These are phyloP conservation scores for Penicillium sclerotiorum DNA, from an alignment of 2,329 filamentous ascomycete genomes.

Conservation along the genomic window DNA sequence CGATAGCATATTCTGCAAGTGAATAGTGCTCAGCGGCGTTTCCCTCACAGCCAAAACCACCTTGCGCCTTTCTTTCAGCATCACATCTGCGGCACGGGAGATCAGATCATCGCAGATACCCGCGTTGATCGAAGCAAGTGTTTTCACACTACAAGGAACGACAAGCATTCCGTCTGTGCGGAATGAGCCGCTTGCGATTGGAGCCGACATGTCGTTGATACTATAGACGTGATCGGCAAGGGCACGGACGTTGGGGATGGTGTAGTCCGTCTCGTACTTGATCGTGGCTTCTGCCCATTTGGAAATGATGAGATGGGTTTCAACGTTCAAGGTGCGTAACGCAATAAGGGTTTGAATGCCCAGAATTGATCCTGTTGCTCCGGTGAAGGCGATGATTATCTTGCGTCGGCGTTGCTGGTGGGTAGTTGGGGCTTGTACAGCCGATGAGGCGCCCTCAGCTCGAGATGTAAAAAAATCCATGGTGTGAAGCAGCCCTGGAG, in stretches of 20 bases:
- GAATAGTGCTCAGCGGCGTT: slow-evolving; percentile 46
- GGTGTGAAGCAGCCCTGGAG: not conserved
- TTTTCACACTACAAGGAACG: slow-evolving; percentile 50
- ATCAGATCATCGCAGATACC: slow-evolving; percentile 41
- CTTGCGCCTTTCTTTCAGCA: slow-evolving; percentile 43
- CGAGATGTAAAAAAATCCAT: not conserved
- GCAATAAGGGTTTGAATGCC: slow-evolving; percentile 33
- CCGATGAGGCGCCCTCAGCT: not conserved
- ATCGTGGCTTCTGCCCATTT: slow-evolving; percentile 50
- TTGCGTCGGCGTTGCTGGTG: not conserved
- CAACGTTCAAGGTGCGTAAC: slow-evolving; percentile 43
- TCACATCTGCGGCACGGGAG: slow-evolving; percentile 45
- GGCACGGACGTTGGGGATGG: slow-evolving; percentile 29
- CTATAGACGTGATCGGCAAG: slow-evolving; percentile 41
- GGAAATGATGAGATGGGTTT: slow-evolving; percentile 49
- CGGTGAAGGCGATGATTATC: slow-evolving; percentile 49
- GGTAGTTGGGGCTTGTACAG: not conserved
- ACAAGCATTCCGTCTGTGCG: slow-evolving; percentile 47
- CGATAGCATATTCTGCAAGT: slow-evolving; percentile 45
- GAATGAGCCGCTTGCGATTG: slow-evolving; percentile 47
- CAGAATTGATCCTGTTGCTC: slow-evolving; percentile 48
- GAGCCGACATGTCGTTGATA: slow-evolving; percentile 43
- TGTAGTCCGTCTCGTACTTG: slow-evolving; percentile 46
- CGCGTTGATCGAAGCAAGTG: slow-evolving; percentile 35
- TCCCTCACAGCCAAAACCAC: slow-evolving; percentile 43